Evolutionary conservation across 495 filamentous ascomycete genomes (phyloP).

Genomic region (Xylaria castorea): DNA sequence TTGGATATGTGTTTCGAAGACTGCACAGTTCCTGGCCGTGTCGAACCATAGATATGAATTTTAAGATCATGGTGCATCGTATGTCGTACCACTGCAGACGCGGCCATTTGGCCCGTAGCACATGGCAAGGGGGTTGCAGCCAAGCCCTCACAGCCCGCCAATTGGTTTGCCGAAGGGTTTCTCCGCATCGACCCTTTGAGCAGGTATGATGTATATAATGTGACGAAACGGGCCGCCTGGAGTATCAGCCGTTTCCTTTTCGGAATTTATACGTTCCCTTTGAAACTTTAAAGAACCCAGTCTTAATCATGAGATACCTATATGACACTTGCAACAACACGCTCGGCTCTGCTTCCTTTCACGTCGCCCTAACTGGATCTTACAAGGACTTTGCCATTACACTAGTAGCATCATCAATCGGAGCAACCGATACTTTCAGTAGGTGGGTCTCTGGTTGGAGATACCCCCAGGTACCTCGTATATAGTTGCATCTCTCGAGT

Average conservation of each 20-base stretch:
- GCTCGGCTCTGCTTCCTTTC: not conserved
- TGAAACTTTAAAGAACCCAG: slow-evolving; percentile 11
- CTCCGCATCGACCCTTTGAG: not conserved
- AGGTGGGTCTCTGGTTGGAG: not conserved
- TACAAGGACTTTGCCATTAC: not conserved
- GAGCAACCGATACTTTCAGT: not conserved
- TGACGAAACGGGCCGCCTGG: slow-evolving; percentile 13
- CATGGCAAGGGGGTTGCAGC: slow-evolving; percentile 16
- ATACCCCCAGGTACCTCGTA: not conserved
- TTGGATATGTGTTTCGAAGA: slow-evolving; percentile 25
- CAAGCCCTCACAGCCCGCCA: not conserved
- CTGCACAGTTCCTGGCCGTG: slow-evolving; percentile 11
- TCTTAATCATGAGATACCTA: not conserved
- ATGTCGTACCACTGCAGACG: slow-evolving; percentile 22
- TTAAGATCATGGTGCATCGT: slow-evolving; percentile 6
- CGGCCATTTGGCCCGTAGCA: slow-evolving; percentile 20
- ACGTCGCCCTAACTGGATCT: not conserved
- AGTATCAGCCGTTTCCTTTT: slow-evolving; percentile 7
- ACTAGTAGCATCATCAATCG: not conserved
- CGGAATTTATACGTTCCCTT: not conserved
- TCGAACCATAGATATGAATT: not conserved
- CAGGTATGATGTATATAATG: not conserved
- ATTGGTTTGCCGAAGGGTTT: slow-evolving; percentile 7
- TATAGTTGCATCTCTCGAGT: not conserved
- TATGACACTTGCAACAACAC: not conserved